These are phyloP conservation scores for Choanephora cucurbitarum DNA, from an alignment of 371 early-diverging fungal genomes.

Conservation along the genomic window DNA sequence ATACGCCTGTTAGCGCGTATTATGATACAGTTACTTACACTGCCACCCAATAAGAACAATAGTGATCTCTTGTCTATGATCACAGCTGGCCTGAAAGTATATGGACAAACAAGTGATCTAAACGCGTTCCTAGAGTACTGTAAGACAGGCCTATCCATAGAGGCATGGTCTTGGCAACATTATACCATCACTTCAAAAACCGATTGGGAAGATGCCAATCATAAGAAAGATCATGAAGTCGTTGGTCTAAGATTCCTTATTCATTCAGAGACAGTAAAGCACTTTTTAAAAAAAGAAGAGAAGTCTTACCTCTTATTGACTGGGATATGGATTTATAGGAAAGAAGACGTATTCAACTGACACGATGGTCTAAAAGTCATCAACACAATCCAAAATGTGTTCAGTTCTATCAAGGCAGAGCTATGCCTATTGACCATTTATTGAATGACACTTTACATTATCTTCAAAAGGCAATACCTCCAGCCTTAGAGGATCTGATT, in stretches of 20 bases:
- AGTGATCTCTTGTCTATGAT: constrained; percentile 25
- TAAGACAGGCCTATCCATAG: constrained; percentile 4
- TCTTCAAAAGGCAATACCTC: constrained; percentile 4
- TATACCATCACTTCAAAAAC: constrained; percentile 10
- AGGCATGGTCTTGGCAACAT: constrained; percentile 14
- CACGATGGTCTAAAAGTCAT: constrained; percentile 9
- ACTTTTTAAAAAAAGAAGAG: constrained; percentile 1
- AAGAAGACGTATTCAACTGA: constrained; percentile 13
- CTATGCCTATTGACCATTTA: constrained; percentile 16
- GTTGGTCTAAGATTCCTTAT: constrained; percentile 26
- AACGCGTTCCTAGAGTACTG: constrained; percentile 42
- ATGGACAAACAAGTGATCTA: constrained; percentile 34
- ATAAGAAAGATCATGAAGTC: constrained; percentile 18
- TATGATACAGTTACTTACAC: constrained; percentile 32
- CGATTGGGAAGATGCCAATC: constrained; percentile 28
- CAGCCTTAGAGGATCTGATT: constrained; percentile 14
- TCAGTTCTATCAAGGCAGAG: constrained; percentile 5
- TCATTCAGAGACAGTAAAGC: constrained; percentile 22
- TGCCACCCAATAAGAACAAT: constrained; percentile 21
- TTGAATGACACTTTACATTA: constrained; percentile 22
- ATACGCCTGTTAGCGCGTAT: constrained; percentile 33
- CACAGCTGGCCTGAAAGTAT: constrained; percentile 30
- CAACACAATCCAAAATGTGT: constrained; percentile 13
- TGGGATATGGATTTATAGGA: constrained; percentile 8
- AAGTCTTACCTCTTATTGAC: neutral